Base-by-base conservation (phyloP, 179 eudicot species). In the Camellia oleifera region DNA sequence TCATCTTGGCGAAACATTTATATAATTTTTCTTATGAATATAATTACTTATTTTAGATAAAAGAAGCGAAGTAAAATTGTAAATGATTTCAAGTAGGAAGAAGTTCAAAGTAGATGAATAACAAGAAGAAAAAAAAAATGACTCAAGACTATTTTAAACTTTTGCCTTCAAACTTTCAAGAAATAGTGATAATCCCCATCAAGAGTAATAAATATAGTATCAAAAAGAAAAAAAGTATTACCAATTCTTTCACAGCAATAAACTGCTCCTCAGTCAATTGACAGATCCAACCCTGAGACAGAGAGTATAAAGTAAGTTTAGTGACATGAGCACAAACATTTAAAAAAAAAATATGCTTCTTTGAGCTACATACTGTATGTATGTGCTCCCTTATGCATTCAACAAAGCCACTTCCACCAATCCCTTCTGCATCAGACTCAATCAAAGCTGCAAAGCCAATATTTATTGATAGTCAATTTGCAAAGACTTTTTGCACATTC, bases 381-480 rank as follows among this genome's bases (percentile, higher is more conserved):
- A 96, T 96, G 84, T 96, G 99, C 84, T 96, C 99, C 83, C 97
- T 89, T 83, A 96, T 96, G 82, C 99, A 96, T 86, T 96, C 99
- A 78, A 94, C 97, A 86, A 96, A 96, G 52, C 99, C 99, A 84
- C 99, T 96, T 32, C 99, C 99, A 63, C 99, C 99, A 82, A 96
- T 94, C 74, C 99, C 99, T 87, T 96, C 99, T 69, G 99, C 98
- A 84, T 96, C 99, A 78, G 97, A 92, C 86, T 96, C 99, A 63
- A 96, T 96, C 77, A 96, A 87, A 88, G 99, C 99, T 95, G 94
- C 88, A 87, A 76, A 64, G 70, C 5, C 40, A 79, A 84, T 50
- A 79, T 67, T 67, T 15, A 74, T 46, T 15, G 5, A 66, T 42
- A 72, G 64, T 44, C 12, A 78, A 71, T 65, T 54, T 17, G 15